Evolutionary conservation across 1,284 basidiomycete species (phyloP), one percentile per base, ranked within the genome.

Genomic region (Cystobasidium sp.): DNA sequence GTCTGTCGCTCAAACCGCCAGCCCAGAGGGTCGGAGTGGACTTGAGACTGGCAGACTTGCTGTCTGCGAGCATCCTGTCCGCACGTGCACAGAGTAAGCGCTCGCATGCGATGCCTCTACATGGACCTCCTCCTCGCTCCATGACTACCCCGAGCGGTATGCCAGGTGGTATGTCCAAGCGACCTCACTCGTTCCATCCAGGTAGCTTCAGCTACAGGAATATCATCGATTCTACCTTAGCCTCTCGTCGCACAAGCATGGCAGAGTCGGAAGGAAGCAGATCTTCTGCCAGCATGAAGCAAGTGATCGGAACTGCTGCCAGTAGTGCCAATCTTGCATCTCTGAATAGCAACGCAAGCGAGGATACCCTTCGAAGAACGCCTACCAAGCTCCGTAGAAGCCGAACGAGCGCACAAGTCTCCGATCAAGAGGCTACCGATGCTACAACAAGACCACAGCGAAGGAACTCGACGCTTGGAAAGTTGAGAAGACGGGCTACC

Each of bases 61-160:
- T 73, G 5, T 63, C 69, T 31, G 70, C 65, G 0, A 22, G 22
- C 6, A 65, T 73, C 22, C 20, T 73, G 43, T 22, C 70, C 31
- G 70, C 70, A 14, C 62, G 70, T 22, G 70, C 70, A 22, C 70
- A 73, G 24, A 73, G 70, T 62, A 73, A 73, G 63, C 70, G 70
- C 43, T 73, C 70, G 31, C 70, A 73, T 59, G 70, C 70, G 10
- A 73, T 73, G 70, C 70, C 70, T 24, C 39, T 73, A 22, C 70
- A 73, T 51, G 70, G 70, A 9, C 70, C 70, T 10, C 70, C 70
- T 37, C 70, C 70, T 37, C 58, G 68, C 44, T 51, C 68, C 6
- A 12, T 55, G 24, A 63, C 68, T n/a, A n/a, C 47, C 10, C 59
- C 68, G 0, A 12, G n/a, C n/a, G 41, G 18, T 12, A 10, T 49